phyloP scores from a whole-genome alignment of 1,284 basidiomycete genomes.

The Wallemia ichthyophaga region DNA sequence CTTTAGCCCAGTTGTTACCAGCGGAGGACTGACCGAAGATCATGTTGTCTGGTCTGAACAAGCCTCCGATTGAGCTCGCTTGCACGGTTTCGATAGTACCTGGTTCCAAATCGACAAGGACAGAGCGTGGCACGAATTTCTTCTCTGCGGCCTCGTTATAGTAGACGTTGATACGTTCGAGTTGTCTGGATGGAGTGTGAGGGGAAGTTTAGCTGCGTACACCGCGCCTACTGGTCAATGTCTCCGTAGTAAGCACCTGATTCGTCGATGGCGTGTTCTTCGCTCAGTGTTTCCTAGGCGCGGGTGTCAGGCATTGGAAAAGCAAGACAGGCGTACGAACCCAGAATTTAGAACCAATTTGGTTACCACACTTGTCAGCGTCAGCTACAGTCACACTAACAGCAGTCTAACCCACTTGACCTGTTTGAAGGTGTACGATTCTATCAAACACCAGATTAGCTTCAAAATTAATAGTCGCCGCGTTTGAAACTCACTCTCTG shows the following conservation, averaged over 20 bases:
- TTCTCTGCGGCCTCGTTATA: conserved; percentile 66
- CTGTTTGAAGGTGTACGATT: conserved; percentile 89
- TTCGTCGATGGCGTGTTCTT: conserved; percentile 83
- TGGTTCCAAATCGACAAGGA: conserved; percentile 13
- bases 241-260: conserved; percentile 27
- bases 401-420: conserved; percentile 31
- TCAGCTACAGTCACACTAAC: neutral
- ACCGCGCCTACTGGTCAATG: neutral
- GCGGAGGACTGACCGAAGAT: conserved; percentile 40
- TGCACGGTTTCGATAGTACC: conserved; percentile 3
- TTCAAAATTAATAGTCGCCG: neutral
- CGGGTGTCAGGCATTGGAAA: neutral
- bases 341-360: conserved; percentile 37
- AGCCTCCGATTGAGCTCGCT: conserved; percentile 7
- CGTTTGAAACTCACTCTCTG: neutral
- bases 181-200: conserved; percentile 26
- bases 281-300: conserved; percentile 31
- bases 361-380: conserved; percentile 58
- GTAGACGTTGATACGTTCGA: conserved; percentile 89
- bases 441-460: conserved; percentile 30
- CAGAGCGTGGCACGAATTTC: conserved; percentile 90
- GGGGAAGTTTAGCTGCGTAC: conserved; percentile 78
- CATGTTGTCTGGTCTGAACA: conserved; percentile 15
- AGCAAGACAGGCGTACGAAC: neutral
- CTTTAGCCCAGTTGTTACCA: conserved; percentile 40